Percentiles rank a stretch among this genome's conserved stretches.
Evolutionary conservation across 2,329 filamentous ascomycete species (phyloP).

Genomic region (Cytospora paraplurivora): DNA sequence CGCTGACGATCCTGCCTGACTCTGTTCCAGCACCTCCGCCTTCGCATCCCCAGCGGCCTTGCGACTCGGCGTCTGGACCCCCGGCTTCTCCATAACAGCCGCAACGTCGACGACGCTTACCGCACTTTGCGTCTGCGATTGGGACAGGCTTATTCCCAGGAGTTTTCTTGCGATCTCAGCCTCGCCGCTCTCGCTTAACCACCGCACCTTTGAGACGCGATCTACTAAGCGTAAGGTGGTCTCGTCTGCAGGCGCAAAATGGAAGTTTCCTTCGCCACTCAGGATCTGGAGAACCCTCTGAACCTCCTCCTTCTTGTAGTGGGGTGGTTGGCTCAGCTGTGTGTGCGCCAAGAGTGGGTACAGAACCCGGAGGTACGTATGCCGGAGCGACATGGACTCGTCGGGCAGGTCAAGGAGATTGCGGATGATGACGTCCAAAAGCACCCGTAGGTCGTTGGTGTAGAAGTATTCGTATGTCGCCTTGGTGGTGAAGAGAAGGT

Average conservation of each 20-base stretch:
- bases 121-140: constrained; percentile 67
- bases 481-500: constrained; percentile 89
- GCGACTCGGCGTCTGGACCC: constrained; percentile 77
- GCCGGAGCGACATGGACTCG: constrained; percentile 74
- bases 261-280: constrained; percentile 64
- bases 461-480: constrained; percentile 98
- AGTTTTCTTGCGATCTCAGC: constrained; percentile 59
- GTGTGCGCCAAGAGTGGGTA: constrained; percentile 90
- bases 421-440: constrained; percentile 93
- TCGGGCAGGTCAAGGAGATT: constrained; percentile 95
- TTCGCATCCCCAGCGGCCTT: constrained; percentile 41
- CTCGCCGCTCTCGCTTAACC: constrained; percentile 55
- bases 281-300: constrained; percentile 74
- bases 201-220: constrained; percentile 72
- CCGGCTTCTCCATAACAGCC: constrained; percentile 78
- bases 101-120: constrained; percentile 79
- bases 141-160: constrained; percentile 71
- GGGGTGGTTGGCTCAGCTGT: constrained; percentile 79
- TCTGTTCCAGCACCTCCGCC: constrained; percentile 34
- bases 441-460: constrained; percentile 91
- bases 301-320: constrained; percentile 91
- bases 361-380: constrained; percentile 92
- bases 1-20: constrained; percentile 22
- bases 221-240: constrained; percentile 77
- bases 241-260: constrained; percentile 80